Percentiles rank a stretch among this genome's conserved stretches.
Conservation (phyloP, 139 green algal species). For the Closterium sp. region DNA sequence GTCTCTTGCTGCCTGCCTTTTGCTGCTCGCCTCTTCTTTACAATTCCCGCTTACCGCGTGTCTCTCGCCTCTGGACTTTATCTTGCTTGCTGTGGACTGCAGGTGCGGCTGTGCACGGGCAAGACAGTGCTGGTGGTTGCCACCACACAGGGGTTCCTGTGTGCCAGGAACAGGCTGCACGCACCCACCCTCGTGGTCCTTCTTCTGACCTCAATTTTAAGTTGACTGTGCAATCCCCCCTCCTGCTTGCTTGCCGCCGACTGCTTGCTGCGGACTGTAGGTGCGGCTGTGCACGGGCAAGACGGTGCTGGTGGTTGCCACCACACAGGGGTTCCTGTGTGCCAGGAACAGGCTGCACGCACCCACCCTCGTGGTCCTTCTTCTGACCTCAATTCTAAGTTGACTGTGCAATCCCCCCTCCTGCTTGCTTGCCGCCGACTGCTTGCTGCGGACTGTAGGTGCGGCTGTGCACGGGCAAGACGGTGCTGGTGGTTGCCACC, state of each 20-base stretch:
- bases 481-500: conserved; percentile 16
- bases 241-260: too few species aligned
- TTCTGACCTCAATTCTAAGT: too few species aligned
- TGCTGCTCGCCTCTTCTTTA: too few species aligned
- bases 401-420: too few species aligned
- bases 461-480: conserved; percentile 36
- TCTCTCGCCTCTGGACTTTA: too few species aligned
- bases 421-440: too few species aligned
- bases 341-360: background rate
- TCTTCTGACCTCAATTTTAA: too few species aligned
- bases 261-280: too few species aligned
- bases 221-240: too few species aligned
- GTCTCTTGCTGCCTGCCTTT: too few species aligned
- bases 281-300: conserved; percentile 43
- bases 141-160: background rate
- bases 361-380: conserved; percentile 13
- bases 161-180: background rate
- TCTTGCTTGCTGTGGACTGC: background rate
- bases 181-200: conserved; percentile 13
- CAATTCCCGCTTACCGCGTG: too few species aligned
- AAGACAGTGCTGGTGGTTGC: conserved; percentile 28
- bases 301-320: conserved; percentile 14
- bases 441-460: too few species aligned
- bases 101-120: conserved; percentile 36
- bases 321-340: background rate